These are phyloP conservation scores for Dothistroma pini DNA, from an alignment of 2,329 filamentous ascomycete genomes.

Conservation along the genomic window DNA sequence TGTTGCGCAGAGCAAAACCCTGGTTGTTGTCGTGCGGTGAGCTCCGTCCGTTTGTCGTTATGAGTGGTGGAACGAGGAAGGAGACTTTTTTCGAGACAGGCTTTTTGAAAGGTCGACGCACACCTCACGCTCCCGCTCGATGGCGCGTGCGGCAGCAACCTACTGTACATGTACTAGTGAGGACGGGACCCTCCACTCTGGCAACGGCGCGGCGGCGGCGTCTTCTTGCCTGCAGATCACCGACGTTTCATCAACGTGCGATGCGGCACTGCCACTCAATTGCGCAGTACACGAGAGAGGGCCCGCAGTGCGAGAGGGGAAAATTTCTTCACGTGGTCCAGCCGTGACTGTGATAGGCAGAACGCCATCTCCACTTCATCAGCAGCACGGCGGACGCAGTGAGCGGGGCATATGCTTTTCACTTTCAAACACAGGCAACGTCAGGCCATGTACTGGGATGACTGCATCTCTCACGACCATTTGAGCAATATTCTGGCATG, in stretches of 20 bases:
- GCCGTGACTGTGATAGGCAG: neutral
- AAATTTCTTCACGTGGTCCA: neutral
- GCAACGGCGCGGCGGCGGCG: too few relatives aligned
- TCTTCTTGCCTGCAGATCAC: neutral
- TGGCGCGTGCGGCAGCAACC: neutral
- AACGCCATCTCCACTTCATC: neutral
- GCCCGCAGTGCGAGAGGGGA: neutral
- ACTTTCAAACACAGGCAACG: neutral
- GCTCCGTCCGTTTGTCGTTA: neutral
- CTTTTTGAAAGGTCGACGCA: neutral
- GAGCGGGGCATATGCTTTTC: neutral
- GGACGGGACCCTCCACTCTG: neutral
- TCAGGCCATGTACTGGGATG: neutral
- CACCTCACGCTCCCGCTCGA: too few relatives aligned
- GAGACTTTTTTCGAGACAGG: neutral
- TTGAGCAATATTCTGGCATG: neutral
- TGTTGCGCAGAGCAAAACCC: neutral
- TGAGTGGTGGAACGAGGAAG: neutral
- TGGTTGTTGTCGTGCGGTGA: neutral
- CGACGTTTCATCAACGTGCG: too few relatives aligned
- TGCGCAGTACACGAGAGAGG: neutral
- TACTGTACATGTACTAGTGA: too few relatives aligned
- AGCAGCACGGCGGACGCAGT: neutral
- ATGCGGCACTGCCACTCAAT: too few relatives aligned
- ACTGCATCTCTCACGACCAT: neutral